Base-by-base conservation (phyloP, 1,284 basidiomycete genomes). In the Takashimella koratensis region DNA sequence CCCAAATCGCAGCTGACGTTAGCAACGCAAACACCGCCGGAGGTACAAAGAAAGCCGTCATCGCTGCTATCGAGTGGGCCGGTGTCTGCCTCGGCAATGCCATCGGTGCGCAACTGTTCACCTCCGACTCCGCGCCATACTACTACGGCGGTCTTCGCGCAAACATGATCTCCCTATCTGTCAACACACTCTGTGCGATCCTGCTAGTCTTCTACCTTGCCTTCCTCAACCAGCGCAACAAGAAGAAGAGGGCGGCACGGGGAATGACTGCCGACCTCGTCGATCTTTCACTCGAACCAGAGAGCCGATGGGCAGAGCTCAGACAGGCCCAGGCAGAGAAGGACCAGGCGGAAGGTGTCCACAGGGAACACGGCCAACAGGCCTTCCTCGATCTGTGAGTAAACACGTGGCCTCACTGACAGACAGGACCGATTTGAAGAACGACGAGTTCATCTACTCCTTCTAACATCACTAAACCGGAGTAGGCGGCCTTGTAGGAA, bases 301-400 rank as follows among this genome's bases (percentile, higher is more conserved):
- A 21, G 43, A 44, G 43, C 43, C 19, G 22, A 13, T 77, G 79
- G 58, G 62, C 65, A 6, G 64, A 65, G 19, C 51, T 65, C 19
- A 54, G 64, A 58, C 57, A 54, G 22, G 53, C 63, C 41, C 56
- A 65, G 47, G 49, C 59, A 44, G 59, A 50, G 47, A 62, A 50
- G 54, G 58, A 53, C 44, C 47, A 47, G 49, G 54, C 49, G 43
- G 56, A 61, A 24, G 72, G 61, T 25, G n/a, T n/a, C n/a, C n/a
- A 49, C 5, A 54, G 54, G 43, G 20, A 24, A n/a, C 56, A 66
- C 39, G 79, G 79, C 54, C 67, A 75, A 22, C 68, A 77, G 43
- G 76, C 79, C 0, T 81, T 81, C 54, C 64, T 75, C 52, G 79
- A 81, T 64, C 57, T 80, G n/a, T n/a, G n/a, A n/a, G n/a, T n/a